Base-by-base conservation (phyloP, 306 rosid species). In the Castanospermum australe region DNA sequence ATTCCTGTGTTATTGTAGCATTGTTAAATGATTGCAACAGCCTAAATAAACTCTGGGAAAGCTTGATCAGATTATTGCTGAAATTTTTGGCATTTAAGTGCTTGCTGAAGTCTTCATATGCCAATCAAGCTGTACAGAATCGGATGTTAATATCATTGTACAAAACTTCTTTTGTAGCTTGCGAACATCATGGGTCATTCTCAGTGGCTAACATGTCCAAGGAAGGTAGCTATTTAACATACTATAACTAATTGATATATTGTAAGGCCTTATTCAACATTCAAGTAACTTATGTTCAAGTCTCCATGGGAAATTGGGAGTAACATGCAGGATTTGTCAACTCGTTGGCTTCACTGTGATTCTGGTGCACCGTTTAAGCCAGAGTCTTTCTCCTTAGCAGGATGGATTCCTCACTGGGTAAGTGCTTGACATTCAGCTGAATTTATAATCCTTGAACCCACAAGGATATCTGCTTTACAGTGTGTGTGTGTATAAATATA, bases 311-410 rank as follows among this genome's bases (percentile, higher is more conserved):
- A 67, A 77, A n/a, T n/a, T n/a, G n/a, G n/a, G n/a, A n/a, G n/a
- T 71, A 38, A 82, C 75, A 45, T 86, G 87, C 91, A 96, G 99
- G 99, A 96, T 84, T 84, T 96, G 83, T 89, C 97, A 78, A 90
- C 92, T 78, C 90, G 90, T 77, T 96, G 99, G 99, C 94, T 93
- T 84, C 82, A 88, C 45, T 96, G 99, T 87, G 99, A 96, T 84
- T 97, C 99, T 39, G 99, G 94, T 67, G 86, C 89, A n/a, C 71
- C 91, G 83, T 96, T 90, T 85, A 93, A 84, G 88, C 90, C 97
- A n/a, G 97, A 93, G 44, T 65, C 87, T 71, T 82, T 72, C 77
- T 60, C 82, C 47, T 86, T 96, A 78, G 78, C 91, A 5, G 91
- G 88, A 83, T 91, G 96, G 98, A 45, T 90, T 84, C 85, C 94